Percentiles rank a stretch among this genome's conserved stretches.
Evolutionary conservation across 768 basidiomycete species (phyloP).

Genomic region (Daedaleopsis nitida): DNA sequence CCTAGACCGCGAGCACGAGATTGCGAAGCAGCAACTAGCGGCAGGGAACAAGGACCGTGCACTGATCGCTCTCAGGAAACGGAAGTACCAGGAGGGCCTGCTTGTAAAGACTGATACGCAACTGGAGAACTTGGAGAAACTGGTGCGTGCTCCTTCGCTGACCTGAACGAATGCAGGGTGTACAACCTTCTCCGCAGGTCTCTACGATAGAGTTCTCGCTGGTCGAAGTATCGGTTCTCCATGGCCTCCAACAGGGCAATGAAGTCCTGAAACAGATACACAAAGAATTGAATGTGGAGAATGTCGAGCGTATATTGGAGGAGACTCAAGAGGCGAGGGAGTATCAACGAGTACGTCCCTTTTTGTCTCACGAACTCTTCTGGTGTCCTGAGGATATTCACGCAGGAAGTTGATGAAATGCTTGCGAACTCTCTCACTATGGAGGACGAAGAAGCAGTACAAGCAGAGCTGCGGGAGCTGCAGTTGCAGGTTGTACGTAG

Average conservation of each 20-base stretch:
- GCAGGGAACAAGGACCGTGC: conserved; percentile 88
- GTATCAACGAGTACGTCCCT: conserved; percentile 73
- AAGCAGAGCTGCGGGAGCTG: conserved; percentile 73
- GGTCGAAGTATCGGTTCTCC: conserved; percentile 88
- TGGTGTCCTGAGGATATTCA: conserved; percentile 2
- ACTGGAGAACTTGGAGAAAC: conserved; percentile 83
- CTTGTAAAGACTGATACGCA: conserved; percentile 89
- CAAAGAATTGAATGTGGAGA: conserved; percentile 88
- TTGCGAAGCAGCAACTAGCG: conserved; percentile 81
- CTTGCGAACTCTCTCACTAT: conserved; percentile 77
- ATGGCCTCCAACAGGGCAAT: conserved; percentile 92
- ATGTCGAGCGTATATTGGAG: conserved; percentile 91
- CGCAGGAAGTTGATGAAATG: conserved; percentile 93
- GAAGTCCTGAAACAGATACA: conserved; percentile 93
- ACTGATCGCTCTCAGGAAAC: conserved; percentile 80
- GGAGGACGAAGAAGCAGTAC: conserved; percentile 95
- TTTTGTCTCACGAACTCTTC: conserved; percentile 1
- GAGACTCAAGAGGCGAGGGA: conserved; percentile 92
- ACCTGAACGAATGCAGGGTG: background rate
- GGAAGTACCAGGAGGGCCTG: conserved; percentile 92
- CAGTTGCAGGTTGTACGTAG: conserved; percentile 61
- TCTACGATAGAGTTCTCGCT: conserved; percentile 96
- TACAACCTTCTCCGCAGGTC: conserved; percentile 53
- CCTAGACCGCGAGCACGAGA: conserved; percentile 84
- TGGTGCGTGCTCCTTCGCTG: conserved; percentile 52